Evolutionary conservation across 139 green algal species (phyloP), one percentile per base, ranked within the genome.

Genomic region (Tetratostichococcus sp.): DNA sequence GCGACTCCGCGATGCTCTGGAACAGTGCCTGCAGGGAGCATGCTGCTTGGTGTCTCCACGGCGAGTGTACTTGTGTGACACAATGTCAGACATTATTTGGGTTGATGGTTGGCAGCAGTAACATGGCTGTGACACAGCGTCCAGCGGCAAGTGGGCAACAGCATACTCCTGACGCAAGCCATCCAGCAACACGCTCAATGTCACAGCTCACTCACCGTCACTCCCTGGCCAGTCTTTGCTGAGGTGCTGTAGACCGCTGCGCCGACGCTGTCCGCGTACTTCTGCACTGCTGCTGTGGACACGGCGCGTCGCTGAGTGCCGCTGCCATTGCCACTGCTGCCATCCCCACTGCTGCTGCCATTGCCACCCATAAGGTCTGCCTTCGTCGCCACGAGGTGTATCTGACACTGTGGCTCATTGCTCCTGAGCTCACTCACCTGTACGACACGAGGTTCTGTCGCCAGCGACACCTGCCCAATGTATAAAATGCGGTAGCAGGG

Each of bases 331-430:
- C 50, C 26, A 17, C 39, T 34, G 17, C 8, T 34, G 73, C 1
- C n/a, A 0, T 4, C 35, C 33, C 68, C 31, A 35, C 22, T 67
- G 43, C 22, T 39, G 69, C n/a, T 33, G 58, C 22, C 57, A 67
- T 11, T 30, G 50, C 14, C 69, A 1, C 76, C 69, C 5, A 80
- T 35, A 35, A 66, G 69, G 58, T 80, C 75, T 19, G 69, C 71
- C 39, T 76, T 80, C 14, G 75, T 80, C 21, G 75, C 8, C 21
- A 70, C 75, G n/a, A 80, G 39, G 30, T 76, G 74, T 0, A 80
- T 8, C 28, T 43, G 43, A 69, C 75, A 80, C 0, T 72, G 57
- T 32, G 75, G 75, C 39, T 76, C 43, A 4, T 43, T 59, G 26
- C 65, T n/a, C 22, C 30, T 16, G 17, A 79, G 32, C 33, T 79